Evolutionary conservation across 345 rosid species (phyloP).

Genomic region (Microcos paniculata): DNA sequence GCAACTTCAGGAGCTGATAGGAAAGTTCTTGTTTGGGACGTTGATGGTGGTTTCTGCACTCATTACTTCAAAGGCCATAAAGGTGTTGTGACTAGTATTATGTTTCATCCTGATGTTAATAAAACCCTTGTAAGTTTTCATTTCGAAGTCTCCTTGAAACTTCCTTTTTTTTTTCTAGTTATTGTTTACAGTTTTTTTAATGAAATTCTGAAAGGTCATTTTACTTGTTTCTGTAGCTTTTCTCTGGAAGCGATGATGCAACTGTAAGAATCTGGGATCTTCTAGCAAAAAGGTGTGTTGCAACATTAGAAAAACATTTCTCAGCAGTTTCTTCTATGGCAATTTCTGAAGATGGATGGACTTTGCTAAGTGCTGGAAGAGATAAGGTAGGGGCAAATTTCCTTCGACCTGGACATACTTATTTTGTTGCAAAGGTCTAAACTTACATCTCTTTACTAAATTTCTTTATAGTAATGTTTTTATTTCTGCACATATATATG

Average conservation of each 20-base stretch:
- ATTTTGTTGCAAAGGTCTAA: not conserved
- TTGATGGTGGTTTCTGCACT: slow-evolving; percentile 96
- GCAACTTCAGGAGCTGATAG: slow-evolving; percentile 98
- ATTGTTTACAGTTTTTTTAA: not conserved
- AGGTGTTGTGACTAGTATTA: slow-evolving; percentile 70
- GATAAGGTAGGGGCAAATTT: slow-evolving; percentile 61
- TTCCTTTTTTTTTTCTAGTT: not conserved
- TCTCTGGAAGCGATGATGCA: slow-evolving; percentile 91
- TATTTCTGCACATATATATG: not conserved
- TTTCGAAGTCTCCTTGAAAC: not conserved
- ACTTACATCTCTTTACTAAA: not conserved
- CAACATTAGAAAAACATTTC: slow-evolving; percentile 72
- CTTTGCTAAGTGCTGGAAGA: slow-evolving; percentile 81
- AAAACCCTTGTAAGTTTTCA: slow-evolving; percentile 62
- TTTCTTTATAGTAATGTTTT: not conserved
- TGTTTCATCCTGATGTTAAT: slow-evolving; percentile 75
- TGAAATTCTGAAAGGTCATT: slow-evolving; percentile 1
- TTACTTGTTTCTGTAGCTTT: slow-evolving; percentile 45
- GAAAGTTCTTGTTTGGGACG: slow-evolving; percentile 97
- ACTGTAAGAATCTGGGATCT: slow-evolving; percentile 90
- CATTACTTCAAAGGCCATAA: slow-evolving; percentile 92
- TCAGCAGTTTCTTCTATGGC: slow-evolving; percentile 81
- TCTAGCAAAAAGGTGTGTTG: slow-evolving; percentile 64
- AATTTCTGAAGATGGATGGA: slow-evolving; percentile 80
- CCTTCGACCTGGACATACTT: slow-evolving; percentile 5